Evolutionary conservation across 2,329 filamentous ascomycete genomes (phyloP).

Genomic region (Cyclaneusma minus): DNA sequence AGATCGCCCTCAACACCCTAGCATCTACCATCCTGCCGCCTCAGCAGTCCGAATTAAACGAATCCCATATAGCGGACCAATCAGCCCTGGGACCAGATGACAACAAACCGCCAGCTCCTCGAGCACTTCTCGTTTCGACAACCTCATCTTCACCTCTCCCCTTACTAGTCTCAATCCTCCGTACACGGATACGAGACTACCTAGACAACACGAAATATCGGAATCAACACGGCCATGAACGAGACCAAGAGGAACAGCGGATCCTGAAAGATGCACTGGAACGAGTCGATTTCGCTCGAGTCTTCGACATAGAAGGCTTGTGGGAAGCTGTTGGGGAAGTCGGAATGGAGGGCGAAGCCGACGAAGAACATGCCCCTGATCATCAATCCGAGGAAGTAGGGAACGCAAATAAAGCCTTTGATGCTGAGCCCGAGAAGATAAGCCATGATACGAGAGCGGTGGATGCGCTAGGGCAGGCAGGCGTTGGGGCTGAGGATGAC

Average conservation of each 20-base stretch:
- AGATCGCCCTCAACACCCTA: constrained; percentile 15
- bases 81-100: no score
- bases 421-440: neutral
- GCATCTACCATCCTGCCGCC: constrained; percentile 9
- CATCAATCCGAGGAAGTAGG: neutral
- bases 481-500: neutral
- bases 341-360: constrained; percentile 6
- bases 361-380: neutral
- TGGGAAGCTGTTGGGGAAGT: constrained; percentile 40
- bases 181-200: constrained; percentile 9
- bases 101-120: no score
- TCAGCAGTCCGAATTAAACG: neutral
- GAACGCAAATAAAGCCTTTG: constrained; percentile 2
- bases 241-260: constrained; percentile 4
- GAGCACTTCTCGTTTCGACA: no score
- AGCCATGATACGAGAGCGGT: neutral
- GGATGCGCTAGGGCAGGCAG: neutral
- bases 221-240: neutral
- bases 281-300: constrained; percentile 34
- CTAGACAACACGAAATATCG: no score
- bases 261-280: constrained; percentile 22
- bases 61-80: no score
- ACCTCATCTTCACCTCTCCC: no score
- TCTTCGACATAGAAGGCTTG: constrained; percentile 43
- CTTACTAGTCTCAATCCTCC: constrained; percentile 13